Evolutionary conservation across 2,329 filamentous ascomycete genomes (phyloP), one percentile per base, ranked within the genome.

Genomic region (Stachybotrys chartarum): DNA sequence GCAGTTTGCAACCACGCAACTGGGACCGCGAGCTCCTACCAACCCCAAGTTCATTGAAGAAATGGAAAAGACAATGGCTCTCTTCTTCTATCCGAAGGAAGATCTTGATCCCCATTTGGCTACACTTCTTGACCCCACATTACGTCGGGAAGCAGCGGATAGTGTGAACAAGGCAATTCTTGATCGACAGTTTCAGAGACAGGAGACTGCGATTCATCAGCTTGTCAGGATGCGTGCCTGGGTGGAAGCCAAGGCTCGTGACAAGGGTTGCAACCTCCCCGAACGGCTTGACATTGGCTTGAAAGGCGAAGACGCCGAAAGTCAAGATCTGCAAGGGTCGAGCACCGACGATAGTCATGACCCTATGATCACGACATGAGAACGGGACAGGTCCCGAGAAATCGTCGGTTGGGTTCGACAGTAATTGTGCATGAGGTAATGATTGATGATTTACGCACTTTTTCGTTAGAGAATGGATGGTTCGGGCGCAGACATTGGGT

Each of bases 151-250:
- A 48, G 91, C 97, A n/a, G 94, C 94, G 5, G 86, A 86, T 58
- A 82, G 82, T 62, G 94, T 99, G 54, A 99, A 99, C 68, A 86
- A 91, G 70, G 90, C 91, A 11, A 91, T 99, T 54, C 75, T 97
- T 30, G 78, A 82, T 55, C 85, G 81, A 52, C 87, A 92, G 67
- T 86, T 87, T 24, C 78, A 85, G 61, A 80, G 85, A 58, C 83
- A 87, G 58, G 90, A 96, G 69, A 88, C 92, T 12, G 88, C 90
- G 30, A 90, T 99, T 60, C 82, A 88, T 55, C 84, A 88, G 60
- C 78, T 99, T 3, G 85, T 96, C 46, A 86, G 87, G 65, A 81
- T 96, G 67, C 83, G 93, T 55, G 85, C 87, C 1, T 99, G 93
- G 91, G 87, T 90, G 10, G 93, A 97, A 71, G 77, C 78, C 17